Evolutionary conservation across 495 filamentous ascomycete species (phyloP), one percentile per base, ranked within the genome.

Genomic region (Penicillium macrosclerotiorum): DNA sequence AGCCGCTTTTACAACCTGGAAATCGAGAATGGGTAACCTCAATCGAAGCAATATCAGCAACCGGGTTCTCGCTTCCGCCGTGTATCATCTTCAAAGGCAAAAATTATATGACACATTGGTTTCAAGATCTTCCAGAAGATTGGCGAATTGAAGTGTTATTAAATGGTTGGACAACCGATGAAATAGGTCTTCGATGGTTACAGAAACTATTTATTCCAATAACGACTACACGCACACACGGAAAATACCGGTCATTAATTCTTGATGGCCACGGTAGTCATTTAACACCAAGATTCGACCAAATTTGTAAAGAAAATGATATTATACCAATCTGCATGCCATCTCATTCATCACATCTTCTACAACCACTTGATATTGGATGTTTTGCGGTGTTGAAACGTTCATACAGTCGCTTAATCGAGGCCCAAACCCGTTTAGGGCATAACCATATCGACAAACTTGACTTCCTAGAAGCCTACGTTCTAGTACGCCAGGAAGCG

Each of bases 11-110:
- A 27, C 55, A 74, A 55, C 63, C 55, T 46, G 54, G 65, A 12
- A 68, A 73, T 60, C 44, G 58, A 9, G 51, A 73, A 51, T 76
- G 47, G 62, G 51, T 62, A 26, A 70, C 57, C 26, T 45, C 57
- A 18, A 72, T 75, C 42, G 5, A 64, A n/a, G 20, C 26, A 18
- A 60, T 71, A 5, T 49, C 39, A 49, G 45, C 55, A 7, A 32
- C 29, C 13, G 47, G 63, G 12, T 62, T 33, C 20, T 22, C 19
- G 0, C 22, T 62, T 27, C 51, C 53, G 18, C 50, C 45, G 33
- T 22, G 47, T 3, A 52, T 68, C 32, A 67, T 68, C 31, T 59
- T 60, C 45, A 47, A 47, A n/a, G n/a, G n/a, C n/a, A n/a, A n/a
- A n/a, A n/a, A n/a, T n/a, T n/a, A n/a, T n/a, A n/a, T n/a, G n/a